Evolutionary conservation across 495 filamentous ascomycete species (phyloP).

Genomic region (Entonaema liquescens): DNA sequence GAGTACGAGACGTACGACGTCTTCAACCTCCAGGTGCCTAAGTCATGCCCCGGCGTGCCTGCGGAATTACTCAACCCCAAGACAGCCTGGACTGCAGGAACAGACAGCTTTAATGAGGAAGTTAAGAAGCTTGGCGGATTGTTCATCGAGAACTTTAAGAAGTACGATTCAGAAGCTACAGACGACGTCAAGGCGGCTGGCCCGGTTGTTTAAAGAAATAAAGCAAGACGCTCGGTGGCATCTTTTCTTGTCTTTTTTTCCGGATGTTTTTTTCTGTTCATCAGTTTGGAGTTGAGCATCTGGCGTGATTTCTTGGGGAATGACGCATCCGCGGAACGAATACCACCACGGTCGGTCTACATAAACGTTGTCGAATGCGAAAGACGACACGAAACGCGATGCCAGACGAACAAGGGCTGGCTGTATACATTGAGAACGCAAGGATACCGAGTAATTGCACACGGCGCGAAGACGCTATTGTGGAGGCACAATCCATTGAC

Average conservation of each 20-base stretch:
- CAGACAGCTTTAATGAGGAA: slow-evolving; percentile 80
- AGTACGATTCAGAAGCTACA: slow-evolving; percentile 89
- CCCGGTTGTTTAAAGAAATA: slow-evolving; percentile 53
- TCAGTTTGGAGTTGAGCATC: slow-evolving; percentile 35
- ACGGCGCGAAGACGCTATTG: slow-evolving; percentile 1
- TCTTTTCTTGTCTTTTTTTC: slow-evolving; percentile 5
- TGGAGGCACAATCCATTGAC: background rate
- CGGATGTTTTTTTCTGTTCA: slow-evolving; percentile 13
- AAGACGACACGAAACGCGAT: background rate
- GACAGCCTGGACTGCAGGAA: slow-evolving; percentile 85
- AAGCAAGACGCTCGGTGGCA: slow-evolving; percentile 26
- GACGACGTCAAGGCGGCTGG: slow-evolving; percentile 80
- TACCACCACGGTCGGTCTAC: slow-evolving; percentile 9
- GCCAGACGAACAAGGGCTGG: background rate
- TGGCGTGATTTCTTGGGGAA: slow-evolving; percentile 22
- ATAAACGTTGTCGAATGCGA: slow-evolving; percentile 19
- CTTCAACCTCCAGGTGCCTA: slow-evolving; percentile 96
- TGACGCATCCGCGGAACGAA: slow-evolving; percentile 33
- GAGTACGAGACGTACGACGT: slow-evolving; percentile 95
- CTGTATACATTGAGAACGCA: slow-evolving; percentile 29
- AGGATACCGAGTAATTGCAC: slow-evolving; percentile 19
- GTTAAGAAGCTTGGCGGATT: slow-evolving; percentile 86
- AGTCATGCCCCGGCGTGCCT: slow-evolving; percentile 83
- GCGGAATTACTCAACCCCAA: slow-evolving; percentile 92
- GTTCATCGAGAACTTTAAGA: slow-evolving; percentile 97